These are phyloP conservation scores for Schizophyllum amplum DNA, from an alignment of 1,284 basidiomycete species.

Conservation along the genomic window DNA sequence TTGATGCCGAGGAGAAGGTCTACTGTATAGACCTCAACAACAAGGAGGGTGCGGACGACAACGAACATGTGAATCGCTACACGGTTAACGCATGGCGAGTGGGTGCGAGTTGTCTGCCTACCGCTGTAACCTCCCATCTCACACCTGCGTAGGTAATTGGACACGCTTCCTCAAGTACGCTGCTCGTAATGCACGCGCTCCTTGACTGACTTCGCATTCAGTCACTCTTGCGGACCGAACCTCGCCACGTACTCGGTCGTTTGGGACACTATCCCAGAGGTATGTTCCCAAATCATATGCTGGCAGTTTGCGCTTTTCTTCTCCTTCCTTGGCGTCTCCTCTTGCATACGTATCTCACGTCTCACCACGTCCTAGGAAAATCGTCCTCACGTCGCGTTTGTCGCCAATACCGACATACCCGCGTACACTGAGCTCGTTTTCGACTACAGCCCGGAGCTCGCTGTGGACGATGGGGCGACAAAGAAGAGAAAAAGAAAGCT, in stretches of 20 bases:
- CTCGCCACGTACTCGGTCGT: slow-evolving; percentile 47
- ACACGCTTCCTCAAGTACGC: slow-evolving; percentile 63
- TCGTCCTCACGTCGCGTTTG: slow-evolving; percentile 53
- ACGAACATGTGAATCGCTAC: background rate
- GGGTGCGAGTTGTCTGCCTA: background rate
- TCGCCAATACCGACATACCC: slow-evolving; percentile 37
- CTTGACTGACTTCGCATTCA: slow-evolving; percentile 17
- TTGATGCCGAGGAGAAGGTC: background rate
- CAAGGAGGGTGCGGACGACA: background rate
- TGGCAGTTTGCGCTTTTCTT: background rate
- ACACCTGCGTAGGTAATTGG: slow-evolving; percentile 49
- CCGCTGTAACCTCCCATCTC: background rate
- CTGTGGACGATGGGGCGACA: slow-evolving; percentile 16
- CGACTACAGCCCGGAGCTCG: slow-evolving; percentile 48
- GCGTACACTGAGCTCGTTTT: slow-evolving; percentile 50
- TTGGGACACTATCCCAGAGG: slow-evolving; percentile 50
- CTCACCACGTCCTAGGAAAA: slow-evolving; percentile 31
- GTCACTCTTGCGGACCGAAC: slow-evolving; percentile 61
- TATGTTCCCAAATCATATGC: slow-evolving; percentile 18
- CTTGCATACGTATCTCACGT: background rate
- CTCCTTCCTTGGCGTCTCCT: background rate
- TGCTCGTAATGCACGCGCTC: background rate
- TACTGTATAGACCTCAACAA: background rate
- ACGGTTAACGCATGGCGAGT: background rate
- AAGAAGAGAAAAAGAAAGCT: slow-evolving; percentile 1